Percentiles rank a stretch among this genome's conserved stretches.
Evolutionary conservation across 2,329 filamentous ascomycete genomes (phyloP).

Genomic region (Escovopsis sp.): DNA sequence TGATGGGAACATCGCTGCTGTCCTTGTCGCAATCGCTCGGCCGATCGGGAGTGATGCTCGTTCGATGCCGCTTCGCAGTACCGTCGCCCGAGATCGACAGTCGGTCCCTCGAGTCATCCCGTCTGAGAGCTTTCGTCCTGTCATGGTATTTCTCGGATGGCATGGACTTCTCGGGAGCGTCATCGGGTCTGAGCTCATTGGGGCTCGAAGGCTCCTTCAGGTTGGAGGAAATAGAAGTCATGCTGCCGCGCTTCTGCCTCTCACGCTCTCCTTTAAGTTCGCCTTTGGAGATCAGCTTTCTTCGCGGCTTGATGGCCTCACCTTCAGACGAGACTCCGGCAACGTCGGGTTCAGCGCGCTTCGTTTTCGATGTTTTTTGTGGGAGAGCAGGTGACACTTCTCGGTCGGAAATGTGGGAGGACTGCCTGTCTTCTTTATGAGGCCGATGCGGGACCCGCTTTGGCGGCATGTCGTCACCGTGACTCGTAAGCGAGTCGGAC

Average conservation of each 20-base stretch:
- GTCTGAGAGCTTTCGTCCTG: conserved; percentile 43
- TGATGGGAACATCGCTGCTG: conserved; percentile 32
- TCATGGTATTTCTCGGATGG: conserved; percentile 41
- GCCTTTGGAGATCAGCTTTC: conserved; percentile 48
- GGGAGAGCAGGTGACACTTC: conserved; percentile 34
- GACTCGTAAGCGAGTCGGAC: conserved; percentile 25
- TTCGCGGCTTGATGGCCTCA: conserved; percentile 41
- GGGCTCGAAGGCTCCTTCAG: conserved; percentile 38
- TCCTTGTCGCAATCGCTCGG: conserved; percentile 39
- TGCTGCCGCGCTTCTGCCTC: conserved; percentile 41
- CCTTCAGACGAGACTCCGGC: conserved; percentile 39
- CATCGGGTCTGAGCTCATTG: conserved; percentile 31
- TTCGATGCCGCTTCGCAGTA: conserved; percentile 41
- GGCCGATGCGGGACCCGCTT: conserved; percentile 38
- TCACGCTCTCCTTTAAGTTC: conserved; percentile 45
- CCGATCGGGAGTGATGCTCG: conserved; percentile 41
- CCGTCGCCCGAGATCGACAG: conserved; percentile 34
- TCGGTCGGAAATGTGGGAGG: conserved; percentile 34
- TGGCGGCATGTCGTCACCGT: conserved; percentile 31
- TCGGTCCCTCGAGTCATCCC: conserved; percentile 44
- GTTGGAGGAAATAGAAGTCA: conserved; percentile 39
- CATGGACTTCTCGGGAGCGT: conserved; percentile 28
- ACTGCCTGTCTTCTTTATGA: conserved; percentile 37
- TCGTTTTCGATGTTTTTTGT: conserved; percentile 34
- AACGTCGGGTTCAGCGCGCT: conserved; percentile 38